Evolutionary conservation across 257 asterid species (phyloP).

Genomic region (Solanum gracilifrons): DNA sequence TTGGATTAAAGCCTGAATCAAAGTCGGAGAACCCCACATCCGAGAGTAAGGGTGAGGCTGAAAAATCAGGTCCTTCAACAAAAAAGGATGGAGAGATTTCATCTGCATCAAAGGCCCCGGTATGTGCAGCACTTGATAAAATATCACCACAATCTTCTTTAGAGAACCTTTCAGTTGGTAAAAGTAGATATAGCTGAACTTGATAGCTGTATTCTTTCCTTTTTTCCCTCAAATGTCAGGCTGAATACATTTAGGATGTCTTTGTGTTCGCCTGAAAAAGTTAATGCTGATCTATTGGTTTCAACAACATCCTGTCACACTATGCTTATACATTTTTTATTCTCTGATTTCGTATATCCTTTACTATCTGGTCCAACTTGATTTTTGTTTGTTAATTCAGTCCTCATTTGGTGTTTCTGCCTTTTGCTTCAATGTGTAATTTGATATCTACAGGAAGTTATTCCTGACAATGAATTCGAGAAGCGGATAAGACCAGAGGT

Average conservation of each 20-base stretch:
- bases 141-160: background rate
- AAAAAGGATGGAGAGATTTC: conserved; percentile 54
- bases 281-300: background rate
- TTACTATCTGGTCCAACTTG: background rate
- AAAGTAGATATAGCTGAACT: background rate
- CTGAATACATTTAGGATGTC: background rate
- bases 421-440: background rate
- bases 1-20: conserved; percentile 35
- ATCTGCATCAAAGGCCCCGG: conserved; percentile 43
- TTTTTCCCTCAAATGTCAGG: background rate
- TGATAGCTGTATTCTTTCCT: background rate
- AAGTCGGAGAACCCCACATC: conserved; percentile 38
- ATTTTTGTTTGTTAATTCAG: background rate
- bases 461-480: conserved; percentile 93
- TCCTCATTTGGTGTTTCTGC: background rate
- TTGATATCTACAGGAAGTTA: conserved; percentile 48
- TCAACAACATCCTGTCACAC: background rate
- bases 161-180: background rate
- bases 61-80: conserved; percentile 33
- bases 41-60: conserved; percentile 48
- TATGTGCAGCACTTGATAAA: conserved; percentile 20
- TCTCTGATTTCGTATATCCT: background rate
- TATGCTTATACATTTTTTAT: background rate
- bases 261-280: background rate
- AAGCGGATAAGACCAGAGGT: conserved; percentile 96